Conservation (phyloP, 2,329 filamentous ascomycete species). For the Aspergillus ibericus region DNA sequence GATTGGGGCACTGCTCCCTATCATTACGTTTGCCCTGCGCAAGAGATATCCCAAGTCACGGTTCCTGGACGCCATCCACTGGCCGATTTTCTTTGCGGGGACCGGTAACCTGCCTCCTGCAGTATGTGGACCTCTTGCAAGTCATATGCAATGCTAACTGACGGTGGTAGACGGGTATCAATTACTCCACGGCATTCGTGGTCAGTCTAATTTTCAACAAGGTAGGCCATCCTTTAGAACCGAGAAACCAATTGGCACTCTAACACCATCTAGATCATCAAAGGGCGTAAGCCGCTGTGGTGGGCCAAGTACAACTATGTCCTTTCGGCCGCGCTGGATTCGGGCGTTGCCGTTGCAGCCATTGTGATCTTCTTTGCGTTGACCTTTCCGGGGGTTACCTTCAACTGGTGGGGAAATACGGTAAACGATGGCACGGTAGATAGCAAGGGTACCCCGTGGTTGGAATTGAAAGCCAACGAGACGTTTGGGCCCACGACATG, state of each 20-base stretch:
- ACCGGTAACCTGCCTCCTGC: conserved; percentile 29
- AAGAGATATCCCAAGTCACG: conserved; percentile 58
- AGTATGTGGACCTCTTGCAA: neutral
- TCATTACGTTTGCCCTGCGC: conserved; percentile 53
- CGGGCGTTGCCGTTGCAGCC: conserved; percentile 35
- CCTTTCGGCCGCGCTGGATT: conserved; percentile 36
- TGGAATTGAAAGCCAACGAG: conserved; percentile 12
- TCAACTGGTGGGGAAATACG: conserved; percentile 39
- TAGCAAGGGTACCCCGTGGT: conserved; percentile 29
- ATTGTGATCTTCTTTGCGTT: conserved; percentile 41
- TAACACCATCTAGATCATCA: conserved; percentile 10
- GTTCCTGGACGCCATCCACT: conserved; percentile 21
- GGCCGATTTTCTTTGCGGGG: conserved; percentile 27
- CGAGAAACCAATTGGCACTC: no score
- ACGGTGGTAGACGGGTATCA: conserved; percentile 20
- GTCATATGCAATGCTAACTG: neutral
- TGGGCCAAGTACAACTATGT: conserved; percentile 36
- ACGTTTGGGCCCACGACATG: conserved; percentile 16
- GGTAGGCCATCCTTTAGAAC: conserved; percentile 4
- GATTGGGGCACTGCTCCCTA: conserved; percentile 46
- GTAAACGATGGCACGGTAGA: conserved; percentile 35
- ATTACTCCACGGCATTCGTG: conserved; percentile 24
- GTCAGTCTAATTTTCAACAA: conserved; percentile 40
- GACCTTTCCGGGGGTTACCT: conserved; percentile 31
- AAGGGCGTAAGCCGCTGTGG: conserved; percentile 18